Percentiles rank a stretch among this genome's conserved stretches.
phyloP scores from a whole-genome alignment of 441 rosid species.

The Sinapis alba region DNA sequence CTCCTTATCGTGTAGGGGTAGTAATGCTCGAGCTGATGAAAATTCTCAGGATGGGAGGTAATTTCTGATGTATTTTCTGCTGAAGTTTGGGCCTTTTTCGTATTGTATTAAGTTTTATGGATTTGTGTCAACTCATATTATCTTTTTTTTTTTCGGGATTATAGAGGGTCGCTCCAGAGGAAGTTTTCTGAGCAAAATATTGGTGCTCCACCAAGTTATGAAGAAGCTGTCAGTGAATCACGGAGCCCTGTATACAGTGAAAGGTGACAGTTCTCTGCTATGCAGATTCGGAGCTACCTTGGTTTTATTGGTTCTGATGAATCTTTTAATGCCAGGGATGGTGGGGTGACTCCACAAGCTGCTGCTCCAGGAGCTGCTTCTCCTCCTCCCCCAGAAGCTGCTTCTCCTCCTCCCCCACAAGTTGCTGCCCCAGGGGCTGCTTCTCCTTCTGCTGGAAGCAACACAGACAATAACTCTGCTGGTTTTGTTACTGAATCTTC shows the following conservation, averaged over 20 bases:
- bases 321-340: slow-evolving; percentile 56
- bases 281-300: slow-evolving; percentile 27
- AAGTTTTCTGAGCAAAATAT: slow-evolving; percentile 88
- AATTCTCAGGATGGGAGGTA: slow-evolving; percentile 78
- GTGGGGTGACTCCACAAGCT: slow-evolving; percentile 63
- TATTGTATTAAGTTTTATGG: slow-evolving; percentile 11
- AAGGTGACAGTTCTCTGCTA: slow-evolving; percentile 55
- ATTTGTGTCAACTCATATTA: slow-evolving; percentile 10
- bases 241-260: slow-evolving; percentile 75
- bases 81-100: slow-evolving; percentile 7
- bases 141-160: slow-evolving; percentile 15
- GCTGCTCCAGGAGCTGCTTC: slow-evolving; percentile 58
- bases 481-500: slow-evolving; percentile 44
- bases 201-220: slow-evolving; percentile 89
- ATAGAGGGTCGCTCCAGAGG: slow-evolving; percentile 67
- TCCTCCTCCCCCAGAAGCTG: slow-evolving; percentile 52
- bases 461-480: slow-evolving; percentile 47
- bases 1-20: slow-evolving; percentile 53
- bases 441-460: slow-evolving; percentile 52
- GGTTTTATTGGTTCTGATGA: slow-evolving; percentile 20
- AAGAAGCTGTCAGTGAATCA: slow-evolving; percentile 78
- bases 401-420: slow-evolving; percentile 55
- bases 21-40: slow-evolving; percentile 73
- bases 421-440: slow-evolving; percentile 59
- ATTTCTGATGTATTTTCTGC: neutral